Evolutionary conservation across 352 stramenopile genomes (phyloP), one percentile per base, ranked within the genome.

Genomic region (Pythium brassicae): DNA sequence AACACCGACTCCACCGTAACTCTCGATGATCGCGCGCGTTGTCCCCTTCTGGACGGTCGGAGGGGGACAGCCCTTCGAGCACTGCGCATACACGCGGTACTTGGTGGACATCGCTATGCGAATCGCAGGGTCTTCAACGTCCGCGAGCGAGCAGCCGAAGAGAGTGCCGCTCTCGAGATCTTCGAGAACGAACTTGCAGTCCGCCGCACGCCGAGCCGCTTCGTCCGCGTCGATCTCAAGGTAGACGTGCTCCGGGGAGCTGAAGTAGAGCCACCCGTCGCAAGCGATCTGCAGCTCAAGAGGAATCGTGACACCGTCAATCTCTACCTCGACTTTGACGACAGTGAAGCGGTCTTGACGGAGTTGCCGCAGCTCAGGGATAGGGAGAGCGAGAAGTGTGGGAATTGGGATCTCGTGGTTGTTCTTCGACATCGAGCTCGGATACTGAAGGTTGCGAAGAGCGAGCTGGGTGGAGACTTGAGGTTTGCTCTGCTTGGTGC

Each of bases 11-110:
- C 29, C 27, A 6, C 34, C 35, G 15, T 55, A 55, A 22, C 50
- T 55, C 50, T 55, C 50, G 8, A 55, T 15, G 20, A 46, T 20
- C 14, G 29, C 50, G 12, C 20, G 22, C 23, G 22, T 35, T 39
- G 50, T 25, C 14, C 17, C 22, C 8, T 39, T 19, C 7, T 20
- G 39, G 10, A 42, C 7, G 10, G n/a, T 53, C 10, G 35, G 19
- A 2, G 26, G 29, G 7, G n/a, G 32, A 37, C 5, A 7, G 32
- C 34, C 22, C 5, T 25, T 20, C 14, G 19, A 39, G 26, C 34
- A 37, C 32, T 54, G 49, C n/a, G 42, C 32, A 26, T 44, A 54
- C 12, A 35, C 50, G 23, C 42, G 22, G 22, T 23, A 46, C 50
- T 35, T 44, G 32, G 23, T 20, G 27, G 46, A 32, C 20, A 43